These are phyloP conservation scores for Passiflora organensis DNA, from an alignment of 345 rosid genomes.

Conservation along the genomic window DNA sequence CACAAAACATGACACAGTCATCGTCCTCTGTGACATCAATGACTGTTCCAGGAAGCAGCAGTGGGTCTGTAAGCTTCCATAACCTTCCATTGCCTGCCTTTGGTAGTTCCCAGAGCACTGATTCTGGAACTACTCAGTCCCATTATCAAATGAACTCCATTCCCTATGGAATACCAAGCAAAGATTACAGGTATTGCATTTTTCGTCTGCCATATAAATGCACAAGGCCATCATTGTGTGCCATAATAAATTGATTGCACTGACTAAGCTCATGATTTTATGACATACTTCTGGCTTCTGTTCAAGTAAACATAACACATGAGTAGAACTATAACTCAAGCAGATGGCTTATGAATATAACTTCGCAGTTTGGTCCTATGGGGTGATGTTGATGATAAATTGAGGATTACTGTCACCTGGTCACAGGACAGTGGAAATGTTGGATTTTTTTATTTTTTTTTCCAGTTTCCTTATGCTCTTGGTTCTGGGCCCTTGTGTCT, in stretches of 20 bases:
- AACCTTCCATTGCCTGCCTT: conserved; percentile 35
- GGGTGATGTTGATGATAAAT: too few relatives aligned
- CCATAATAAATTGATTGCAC: too few relatives aligned
- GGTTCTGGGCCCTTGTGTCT: conserved; percentile 40
- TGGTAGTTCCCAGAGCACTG: conserved; percentile 28
- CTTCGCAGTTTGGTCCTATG: too few relatives aligned
- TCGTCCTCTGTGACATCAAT: conserved; percentile 37
- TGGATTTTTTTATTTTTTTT: conserved; percentile 13
- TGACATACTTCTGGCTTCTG: too few relatives aligned
- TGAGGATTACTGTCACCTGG: too few relatives aligned
- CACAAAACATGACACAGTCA: conserved; percentile 46
- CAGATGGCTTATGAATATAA: too few relatives aligned
- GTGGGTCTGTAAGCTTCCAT: conserved; percentile 34
- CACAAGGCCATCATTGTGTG: too few relatives aligned
- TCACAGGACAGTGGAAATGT: conserved; percentile 8
- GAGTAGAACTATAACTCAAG: too few relatives aligned
- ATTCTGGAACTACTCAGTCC: conserved; percentile 32
- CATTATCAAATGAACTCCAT: conserved; percentile 38
- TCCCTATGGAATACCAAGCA: conserved; percentile 47
- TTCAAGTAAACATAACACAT: too few relatives aligned
- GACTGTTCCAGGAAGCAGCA: conserved; percentile 33
- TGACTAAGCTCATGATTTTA: too few relatives aligned
- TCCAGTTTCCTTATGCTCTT: conserved; percentile 19
- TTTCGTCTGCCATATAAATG: neutral
- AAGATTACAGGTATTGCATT: conserved; percentile 45